phyloP scores from a whole-genome alignment of 768 basidiomycete genomes.

The Tephrocybe rancida region DNA sequence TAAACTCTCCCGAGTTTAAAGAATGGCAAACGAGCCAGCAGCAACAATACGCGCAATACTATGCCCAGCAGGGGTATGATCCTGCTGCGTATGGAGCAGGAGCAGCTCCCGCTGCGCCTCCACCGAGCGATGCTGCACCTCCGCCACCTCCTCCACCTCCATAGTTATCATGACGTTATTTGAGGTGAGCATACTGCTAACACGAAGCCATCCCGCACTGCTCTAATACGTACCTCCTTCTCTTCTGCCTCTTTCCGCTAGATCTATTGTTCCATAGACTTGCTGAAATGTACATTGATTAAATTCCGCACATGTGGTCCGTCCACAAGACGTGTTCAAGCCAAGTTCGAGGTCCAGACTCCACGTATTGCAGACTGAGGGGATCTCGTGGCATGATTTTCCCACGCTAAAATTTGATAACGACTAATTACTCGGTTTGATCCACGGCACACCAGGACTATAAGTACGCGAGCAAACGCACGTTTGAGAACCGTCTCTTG shows the following conservation, averaged over 20 bases:
- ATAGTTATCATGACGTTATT: conserved; percentile 13
- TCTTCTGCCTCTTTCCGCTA: background rate
- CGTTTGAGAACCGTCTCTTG: background rate
- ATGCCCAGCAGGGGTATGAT: conserved; percentile 57
- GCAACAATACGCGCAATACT: conserved; percentile 75
- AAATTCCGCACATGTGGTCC: background rate
- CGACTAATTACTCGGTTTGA: background rate
- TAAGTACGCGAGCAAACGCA: background rate
- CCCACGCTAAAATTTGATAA: background rate
- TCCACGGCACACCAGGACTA: background rate
- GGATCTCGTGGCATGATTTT: background rate
- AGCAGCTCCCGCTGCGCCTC: conserved; percentile 30
- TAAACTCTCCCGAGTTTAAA: conserved; percentile 81
- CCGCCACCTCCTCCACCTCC: conserved; percentile 34
- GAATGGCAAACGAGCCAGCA: conserved; percentile 80
- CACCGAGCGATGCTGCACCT: conserved; percentile 2
- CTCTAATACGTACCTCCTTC: background rate
- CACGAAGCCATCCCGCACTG: background rate
- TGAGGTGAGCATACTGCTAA: background rate
- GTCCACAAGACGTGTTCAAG: background rate
- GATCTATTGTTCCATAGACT: conserved; percentile 9
- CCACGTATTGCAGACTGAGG: background rate
- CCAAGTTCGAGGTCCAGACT: background rate
- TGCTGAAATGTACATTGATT: conserved; percentile 6
- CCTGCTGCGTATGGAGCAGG: conserved; percentile 21